Evolutionary conservation across 495 filamentous ascomycete genomes (phyloP), one percentile per base, ranked within the genome.

Genomic region (Cladorrhinum samala): DNA sequence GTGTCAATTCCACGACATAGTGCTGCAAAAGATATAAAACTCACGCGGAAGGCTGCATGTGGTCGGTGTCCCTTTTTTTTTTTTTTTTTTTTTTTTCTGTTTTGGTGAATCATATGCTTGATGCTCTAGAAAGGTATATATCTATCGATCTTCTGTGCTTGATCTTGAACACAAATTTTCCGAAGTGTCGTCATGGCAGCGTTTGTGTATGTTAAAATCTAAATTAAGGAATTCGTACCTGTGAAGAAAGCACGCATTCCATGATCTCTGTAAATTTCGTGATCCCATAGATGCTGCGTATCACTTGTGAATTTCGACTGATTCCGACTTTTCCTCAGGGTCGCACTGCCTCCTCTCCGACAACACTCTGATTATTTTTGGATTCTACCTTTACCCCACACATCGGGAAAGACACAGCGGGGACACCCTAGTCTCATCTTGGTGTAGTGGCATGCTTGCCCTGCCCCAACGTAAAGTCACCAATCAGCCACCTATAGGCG

Each of bases 331-430:
- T 50, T 43, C 39, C 24, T 50, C 59, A 54, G 58, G 61, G 55
- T 59, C 60, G 65, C 65, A 68, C 62, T 58, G 65, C 65, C 65
- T 39, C 49, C 53, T 37, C 19, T 38, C 25, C 36, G 45, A 45
- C 49, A 54, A 49, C 53, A 17, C 55, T 49, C 52, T 38, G 58
- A 62, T 60, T 66, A 64, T 68, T 68, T 68, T 68, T 68, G 63
- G 63, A 68, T 61, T 62, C 63, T 66, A 57, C 43, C 55, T 63
- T 63, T 56, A 46, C 58, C 60, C 60, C 63, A 60, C 62, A 65
- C 33, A 39, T 38, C 44, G 36, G 24, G 51, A 55, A 16, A 23
- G 18, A 9, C 41, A 50, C 46, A 23, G 23, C 24, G 19, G 46
- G 21, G 16, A 25, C n/a, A 39, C 5, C 36, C 38, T 25, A 47